Base-by-base conservation (phyloP, 495 filamentous ascomycete species). In the Thozetella sp. region DNA sequence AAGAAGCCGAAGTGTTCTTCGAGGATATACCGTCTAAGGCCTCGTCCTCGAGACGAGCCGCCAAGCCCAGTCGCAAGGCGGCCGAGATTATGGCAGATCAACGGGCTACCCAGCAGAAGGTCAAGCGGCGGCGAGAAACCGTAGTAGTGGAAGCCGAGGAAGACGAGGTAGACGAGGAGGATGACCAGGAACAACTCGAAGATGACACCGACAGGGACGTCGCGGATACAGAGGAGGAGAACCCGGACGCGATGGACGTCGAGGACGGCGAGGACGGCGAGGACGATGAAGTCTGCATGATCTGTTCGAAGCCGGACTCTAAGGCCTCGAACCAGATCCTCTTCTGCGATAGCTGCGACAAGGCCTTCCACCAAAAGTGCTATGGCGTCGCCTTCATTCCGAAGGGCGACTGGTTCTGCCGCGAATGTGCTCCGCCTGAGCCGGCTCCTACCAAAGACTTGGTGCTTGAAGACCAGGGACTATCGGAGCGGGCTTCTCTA, bases 311-410 rank as follows among this genome's bases (percentile, higher is more conserved):
- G 40, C 79, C 79, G 0, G 76, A 83, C 53, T 78, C 80, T 0
- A 65, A 75, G 17, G 66, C 66, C 6, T 73, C 75, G 22, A 84
- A 85, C 62, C 71, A 83, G 64, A 96, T 97, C 58, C 86, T 97
- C n/a, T 93, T 97, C 66, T 97, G 93, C 70, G 93, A 96, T 70
- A 89, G 87, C 40, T 97, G 93, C 75, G 91, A 96, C 77, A 78
- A 88, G 60, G 90, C 90, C 0, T 90, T 94, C 51, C 93, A 97
- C 67, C 91, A 96, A 68, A 86, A 94, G 66, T 97, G 93, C 75
- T 96, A 93, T 65, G 86, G 87, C 56, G 86, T 97, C 19, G 85
- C 91, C 11, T 87, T 87, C 61, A 89, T 97, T 56, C 93, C 93
- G 0, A 88, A 94, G 67, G 93, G 91, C 19, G 91, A 96, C 61